Evolutionary conservation across 352 stramenopile genomes (phyloP).

Genomic region (Phytophthora pistaciae): DNA sequence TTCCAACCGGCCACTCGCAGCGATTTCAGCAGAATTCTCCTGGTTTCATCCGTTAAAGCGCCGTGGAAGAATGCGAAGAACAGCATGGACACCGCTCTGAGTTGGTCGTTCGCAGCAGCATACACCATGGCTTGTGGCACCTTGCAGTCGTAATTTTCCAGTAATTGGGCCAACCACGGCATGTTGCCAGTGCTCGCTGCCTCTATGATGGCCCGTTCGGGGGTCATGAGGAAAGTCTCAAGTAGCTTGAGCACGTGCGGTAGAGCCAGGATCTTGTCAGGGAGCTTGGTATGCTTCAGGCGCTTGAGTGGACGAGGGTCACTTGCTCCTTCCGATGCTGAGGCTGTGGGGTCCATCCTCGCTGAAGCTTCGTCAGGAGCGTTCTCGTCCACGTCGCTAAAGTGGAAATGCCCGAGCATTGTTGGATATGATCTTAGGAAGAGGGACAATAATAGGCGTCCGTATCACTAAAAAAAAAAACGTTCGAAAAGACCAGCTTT

Average conservation of each 20-base stretch:
- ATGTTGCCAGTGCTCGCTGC: not conserved
- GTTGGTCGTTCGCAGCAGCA: not conserved
- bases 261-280: not conserved
- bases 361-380: no score
- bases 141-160: not conserved
- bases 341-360: not conserved
- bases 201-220: not conserved
- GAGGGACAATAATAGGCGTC: not conserved
- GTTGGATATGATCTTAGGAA: not conserved
- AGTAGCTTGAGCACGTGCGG: constrained; percentile 4
- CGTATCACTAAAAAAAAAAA: not conserved
- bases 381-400: no score
- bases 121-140: not conserved
- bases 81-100: not conserved
- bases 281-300: not conserved
- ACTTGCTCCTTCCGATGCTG: not conserved
- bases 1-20: not conserved
- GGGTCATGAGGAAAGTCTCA: constrained; percentile 6
- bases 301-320: constrained; percentile 1
- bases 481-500: not conserved
- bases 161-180: not conserved
- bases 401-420: no score
- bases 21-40: not conserved
- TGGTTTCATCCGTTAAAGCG: not conserved
- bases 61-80: not conserved